phyloP scores from a whole-genome alignment of 139 green algal genomes.

The Chlamydomonas sp. region DNA sequence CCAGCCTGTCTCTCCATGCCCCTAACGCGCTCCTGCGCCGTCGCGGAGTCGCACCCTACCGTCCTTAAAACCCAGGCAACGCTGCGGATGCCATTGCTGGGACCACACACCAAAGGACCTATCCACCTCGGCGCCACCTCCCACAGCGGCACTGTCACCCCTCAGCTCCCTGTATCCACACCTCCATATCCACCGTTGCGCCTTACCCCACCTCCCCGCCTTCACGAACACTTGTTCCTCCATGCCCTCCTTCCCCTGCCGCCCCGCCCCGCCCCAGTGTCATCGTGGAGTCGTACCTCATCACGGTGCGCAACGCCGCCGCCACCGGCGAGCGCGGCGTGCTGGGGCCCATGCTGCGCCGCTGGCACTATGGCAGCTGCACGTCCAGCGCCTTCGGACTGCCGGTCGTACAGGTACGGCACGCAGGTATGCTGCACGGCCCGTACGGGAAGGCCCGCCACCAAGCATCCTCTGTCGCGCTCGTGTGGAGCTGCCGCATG shows the following conservation, averaged over 20 bases:
- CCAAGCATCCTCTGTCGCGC: neutral
- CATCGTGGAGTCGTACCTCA: constrained; percentile 50
- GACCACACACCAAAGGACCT: too few species aligned
- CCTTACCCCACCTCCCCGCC: too few species aligned
- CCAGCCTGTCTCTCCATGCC: too few species aligned
- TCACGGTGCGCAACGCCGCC: constrained; percentile 47
- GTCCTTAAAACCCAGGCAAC: too few species aligned
- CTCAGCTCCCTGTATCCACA: too few species aligned
- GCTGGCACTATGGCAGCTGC: constrained; percentile 55
- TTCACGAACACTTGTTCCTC: neutral
- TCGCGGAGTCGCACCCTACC: too few species aligned
- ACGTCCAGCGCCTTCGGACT: constrained; percentile 53
- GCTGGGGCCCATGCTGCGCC: constrained; percentile 65
- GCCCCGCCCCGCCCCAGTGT: neutral
- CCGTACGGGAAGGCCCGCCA: neutral
- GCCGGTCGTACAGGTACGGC: constrained; percentile 55
- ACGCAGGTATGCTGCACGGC: neutral
- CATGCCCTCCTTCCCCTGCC: neutral
- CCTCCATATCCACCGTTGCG: too few species aligned
- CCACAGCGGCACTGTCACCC: too few species aligned
- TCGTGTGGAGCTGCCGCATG: neutral
- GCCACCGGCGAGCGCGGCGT: constrained; percentile 50
- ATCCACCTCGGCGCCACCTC: too few species aligned
- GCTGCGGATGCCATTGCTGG: too few species aligned
- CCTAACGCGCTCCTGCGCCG: too few species aligned